Evolutionary conservation across 2,329 filamentous ascomycete genomes (phyloP).

Genomic region (Gremmenia infestans): DNA sequence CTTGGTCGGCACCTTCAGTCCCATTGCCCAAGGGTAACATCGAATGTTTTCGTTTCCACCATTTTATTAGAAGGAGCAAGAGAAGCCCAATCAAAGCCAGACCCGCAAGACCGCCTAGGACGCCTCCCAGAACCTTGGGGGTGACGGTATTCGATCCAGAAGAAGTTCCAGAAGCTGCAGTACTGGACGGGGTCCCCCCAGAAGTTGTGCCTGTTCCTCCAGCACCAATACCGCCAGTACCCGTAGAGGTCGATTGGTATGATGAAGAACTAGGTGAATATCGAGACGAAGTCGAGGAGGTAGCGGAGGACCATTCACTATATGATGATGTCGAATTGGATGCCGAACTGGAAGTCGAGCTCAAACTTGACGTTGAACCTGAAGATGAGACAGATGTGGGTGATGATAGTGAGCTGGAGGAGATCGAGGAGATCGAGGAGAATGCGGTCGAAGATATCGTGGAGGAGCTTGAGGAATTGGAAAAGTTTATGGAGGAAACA

Average conservation of each 20-base stretch:
- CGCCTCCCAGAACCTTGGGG: slow-evolving; percentile 27
- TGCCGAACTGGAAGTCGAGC: slow-evolving; percentile 1
- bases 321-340: slow-evolving; percentile 1
- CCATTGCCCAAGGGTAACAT: slow-evolving; percentile 41
- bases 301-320: neutral
- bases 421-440: neutral
- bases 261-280: neutral
- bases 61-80: slow-evolving; percentile 47
- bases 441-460: slow-evolving; percentile 10
- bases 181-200: slow-evolving; percentile 14
- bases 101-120: slow-evolving; percentile 44
- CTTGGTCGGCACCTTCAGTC: slow-evolving; percentile 31
- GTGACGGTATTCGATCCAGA: slow-evolving; percentile 20
- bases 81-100: slow-evolving; percentile 51
- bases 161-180: slow-evolving; percentile 13
- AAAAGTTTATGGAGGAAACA: slow-evolving; percentile 7
- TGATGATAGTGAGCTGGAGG: slow-evolving; percentile 1
- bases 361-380: slow-evolving; percentile 1
- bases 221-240: slow-evolving; percentile 4
- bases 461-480: slow-evolving; percentile 9
- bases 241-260: slow-evolving; percentile 6
- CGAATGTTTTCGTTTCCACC: slow-evolving; percentile 46
- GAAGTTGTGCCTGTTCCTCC: slow-evolving; percentile 11
- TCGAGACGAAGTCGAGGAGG: slow-evolving; percentile 1
- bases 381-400: slow-evolving; percentile 7